A percentile compares a stretch with the other conserved stretches of the same genome.
phyloP scores from a whole-genome alignment of 805 yeast species.

The Saccharomycopsis fibuligera region DNA sequence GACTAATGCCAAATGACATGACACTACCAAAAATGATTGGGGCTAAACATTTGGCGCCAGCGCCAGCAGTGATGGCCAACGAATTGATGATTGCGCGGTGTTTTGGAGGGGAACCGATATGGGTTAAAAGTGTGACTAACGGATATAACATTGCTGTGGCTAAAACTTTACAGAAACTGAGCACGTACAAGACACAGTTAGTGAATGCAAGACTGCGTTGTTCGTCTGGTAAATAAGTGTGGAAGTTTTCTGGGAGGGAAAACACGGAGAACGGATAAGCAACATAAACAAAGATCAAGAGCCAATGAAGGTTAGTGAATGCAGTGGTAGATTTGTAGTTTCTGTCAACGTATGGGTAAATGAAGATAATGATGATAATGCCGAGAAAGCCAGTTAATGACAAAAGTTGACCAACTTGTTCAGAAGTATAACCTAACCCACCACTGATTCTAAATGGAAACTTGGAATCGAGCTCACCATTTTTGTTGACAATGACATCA shows the following conservation, averaged over 20 bases:
- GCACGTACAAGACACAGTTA: slow-evolving; percentile 25
- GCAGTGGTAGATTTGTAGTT: slow-evolving; percentile 38
- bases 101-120: slow-evolving; percentile 45
- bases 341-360: slow-evolving; percentile 48
- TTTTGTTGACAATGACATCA: slow-evolving; percentile 24
- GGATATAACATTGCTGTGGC: slow-evolving; percentile 46
- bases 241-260: slow-evolving; percentile 32
- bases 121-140: slow-evolving; percentile 45
- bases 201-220: neutral
- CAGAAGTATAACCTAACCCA: slow-evolving; percentile 44
- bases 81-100: slow-evolving; percentile 58
- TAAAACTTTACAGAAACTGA: slow-evolving; percentile 33
- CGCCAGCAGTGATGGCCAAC: slow-evolving; percentile 44
- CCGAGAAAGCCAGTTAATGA: slow-evolving; percentile 52
- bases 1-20: slow-evolving; percentile 33
- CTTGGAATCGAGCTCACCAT: slow-evolving; percentile 26
- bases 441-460: slow-evolving; percentile 48
- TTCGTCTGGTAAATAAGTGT: slow-evolving; percentile 20
- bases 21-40: slow-evolving; percentile 51
- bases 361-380: slow-evolving; percentile 39
- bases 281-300: slow-evolving; percentile 41
- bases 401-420: slow-evolving; percentile 43
- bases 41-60: slow-evolving; percentile 51
- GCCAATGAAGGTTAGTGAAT: slow-evolving; percentile 34
- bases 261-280: slow-evolving; percentile 43